Evolutionary conservation across 164 flowering plant species (phyloP).

Genomic region (Sextonia rubra): DNA sequence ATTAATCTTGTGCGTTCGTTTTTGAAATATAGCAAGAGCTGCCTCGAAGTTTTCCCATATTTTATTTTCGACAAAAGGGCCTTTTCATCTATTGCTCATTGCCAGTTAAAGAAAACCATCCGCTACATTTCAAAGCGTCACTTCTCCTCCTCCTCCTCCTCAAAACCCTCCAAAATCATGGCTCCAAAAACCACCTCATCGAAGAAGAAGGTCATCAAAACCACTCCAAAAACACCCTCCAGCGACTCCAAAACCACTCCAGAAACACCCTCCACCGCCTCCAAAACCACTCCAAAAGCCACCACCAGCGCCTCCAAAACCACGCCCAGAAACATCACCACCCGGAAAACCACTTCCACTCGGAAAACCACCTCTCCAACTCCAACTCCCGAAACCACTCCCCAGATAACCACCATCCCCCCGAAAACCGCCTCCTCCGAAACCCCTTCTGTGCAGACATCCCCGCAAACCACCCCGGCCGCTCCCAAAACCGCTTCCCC

Average conservation of each 20-base stretch:
- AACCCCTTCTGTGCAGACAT: not conserved
- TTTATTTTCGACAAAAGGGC: no score
- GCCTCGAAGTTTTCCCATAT: no score
- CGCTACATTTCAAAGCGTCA: not conserved
- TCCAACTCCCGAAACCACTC: no score
- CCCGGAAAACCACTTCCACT: not conserved
- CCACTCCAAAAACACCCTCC: slow-evolving; percentile 1
- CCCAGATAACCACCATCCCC: no score
- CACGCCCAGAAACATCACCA: not conserved
- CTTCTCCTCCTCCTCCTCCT: no score
- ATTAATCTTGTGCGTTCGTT: no score
- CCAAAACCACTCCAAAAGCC: not conserved
- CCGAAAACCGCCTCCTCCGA: not conserved
- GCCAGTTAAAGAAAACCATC: not conserved
- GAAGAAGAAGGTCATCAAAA: slow-evolving; percentile 4
- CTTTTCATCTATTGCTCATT: no score
- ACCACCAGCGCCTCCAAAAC: not conserved
- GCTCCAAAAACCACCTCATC: not conserved
- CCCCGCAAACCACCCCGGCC: slow-evolving; percentile 1
- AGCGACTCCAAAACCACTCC: slow-evolving; percentile 1
- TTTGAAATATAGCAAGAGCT: no score
- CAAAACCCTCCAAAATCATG: not conserved
- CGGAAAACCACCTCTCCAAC: not conserved
- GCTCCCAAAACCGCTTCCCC: slow-evolving; percentile 2
- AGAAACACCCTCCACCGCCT: not conserved